phyloP scores from a whole-genome alignment of 164 flowering plant species.

The Dillenia suffruticosa region DNA sequence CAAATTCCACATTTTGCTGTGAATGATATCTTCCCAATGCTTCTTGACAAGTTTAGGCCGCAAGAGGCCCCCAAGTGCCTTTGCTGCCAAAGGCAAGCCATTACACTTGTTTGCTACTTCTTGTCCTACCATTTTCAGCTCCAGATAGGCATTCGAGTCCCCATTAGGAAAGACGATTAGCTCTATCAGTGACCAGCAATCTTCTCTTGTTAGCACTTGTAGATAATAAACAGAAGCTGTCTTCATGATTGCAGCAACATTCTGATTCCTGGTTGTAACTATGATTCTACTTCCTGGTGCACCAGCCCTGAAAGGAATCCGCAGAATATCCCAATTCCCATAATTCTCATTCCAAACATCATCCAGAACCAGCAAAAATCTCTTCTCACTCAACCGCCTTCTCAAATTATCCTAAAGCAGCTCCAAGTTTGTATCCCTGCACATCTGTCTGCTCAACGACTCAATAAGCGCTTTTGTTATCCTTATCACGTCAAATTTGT shows the following conservation, averaged over 20 bases:
- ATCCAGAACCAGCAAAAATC: constrained; percentile 5
- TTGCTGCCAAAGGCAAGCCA: constrained; percentile 5
- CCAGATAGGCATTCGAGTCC: neutral
- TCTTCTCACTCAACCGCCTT: neutral
- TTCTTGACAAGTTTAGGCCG: neutral
- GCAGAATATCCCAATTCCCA: neutral
- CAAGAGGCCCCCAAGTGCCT: neutral
- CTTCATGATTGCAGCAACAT: neutral
- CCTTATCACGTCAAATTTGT: neutral
- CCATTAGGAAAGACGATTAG: neutral
- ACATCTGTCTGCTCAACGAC: neutral
- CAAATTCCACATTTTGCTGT: constrained; percentile 2
- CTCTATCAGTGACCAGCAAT: neutral
- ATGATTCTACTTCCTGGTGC: neutral
- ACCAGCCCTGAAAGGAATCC: neutral
- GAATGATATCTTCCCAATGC: neutral
- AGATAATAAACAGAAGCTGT: neutral
- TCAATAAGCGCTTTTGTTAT: neutral
- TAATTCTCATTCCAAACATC: neutral
- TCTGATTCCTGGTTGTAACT: neutral
- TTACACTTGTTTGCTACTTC: neutral
- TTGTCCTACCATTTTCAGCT: neutral
- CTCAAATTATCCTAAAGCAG: neutral
- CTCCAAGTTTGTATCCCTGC: neutral
- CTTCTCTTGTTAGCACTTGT: neutral